Base-by-base conservation (phyloP, 1,139 yeast genomes). In the Kluyveromyces marxianus region DNA sequence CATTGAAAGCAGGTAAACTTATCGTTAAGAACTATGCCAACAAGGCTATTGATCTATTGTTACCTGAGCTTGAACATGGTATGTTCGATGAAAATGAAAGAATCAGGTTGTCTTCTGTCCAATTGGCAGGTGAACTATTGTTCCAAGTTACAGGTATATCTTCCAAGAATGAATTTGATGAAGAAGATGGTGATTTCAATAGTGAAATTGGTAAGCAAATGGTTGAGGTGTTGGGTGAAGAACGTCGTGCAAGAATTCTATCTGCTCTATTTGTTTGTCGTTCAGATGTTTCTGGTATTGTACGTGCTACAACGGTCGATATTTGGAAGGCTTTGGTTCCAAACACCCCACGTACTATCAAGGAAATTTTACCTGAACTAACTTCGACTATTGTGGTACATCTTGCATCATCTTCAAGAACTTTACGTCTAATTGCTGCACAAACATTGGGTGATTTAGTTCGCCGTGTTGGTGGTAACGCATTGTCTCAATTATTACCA, bases 281-380 rank as follows among this genome's bases (percentile, higher is more conserved):
- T 65, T 85, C 95, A 31, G 99, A 94, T 71, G 79, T 82, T 42
- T 79, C 94, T 41, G 88, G 88, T 56, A 75, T 83, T 59, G 98
- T 94, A 30, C 82, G 98, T 59, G 80, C 80, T 54, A 87, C 95
- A 37, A 82, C 97, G n/a, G 79, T 88, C 51, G 97, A 92, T 58
- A 90, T 94, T 45, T 94, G 99, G 99, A 90, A 90, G 69, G 89
- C 96, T 0, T 74, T 94, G 65, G 97, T 94, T 46, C 85, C 95
- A 46, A 92, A 92, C 63, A 92, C 98, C 34, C 98, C 98, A 40
- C 81, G 85, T 65, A 88, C 96, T n/a, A 84, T 92, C 47, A 92
- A 87, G 71, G 97, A 90, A 63, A 86, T 92, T 49, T 69, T 94
- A 55, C 95, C 97, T 35, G 74, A 89, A 5, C 78, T 94, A 54